Evolutionary conservation across 108 stramenopile genomes (phyloP), one percentile per base, ranked within the genome.

Genomic region (Schizochytrium sp.): DNA sequence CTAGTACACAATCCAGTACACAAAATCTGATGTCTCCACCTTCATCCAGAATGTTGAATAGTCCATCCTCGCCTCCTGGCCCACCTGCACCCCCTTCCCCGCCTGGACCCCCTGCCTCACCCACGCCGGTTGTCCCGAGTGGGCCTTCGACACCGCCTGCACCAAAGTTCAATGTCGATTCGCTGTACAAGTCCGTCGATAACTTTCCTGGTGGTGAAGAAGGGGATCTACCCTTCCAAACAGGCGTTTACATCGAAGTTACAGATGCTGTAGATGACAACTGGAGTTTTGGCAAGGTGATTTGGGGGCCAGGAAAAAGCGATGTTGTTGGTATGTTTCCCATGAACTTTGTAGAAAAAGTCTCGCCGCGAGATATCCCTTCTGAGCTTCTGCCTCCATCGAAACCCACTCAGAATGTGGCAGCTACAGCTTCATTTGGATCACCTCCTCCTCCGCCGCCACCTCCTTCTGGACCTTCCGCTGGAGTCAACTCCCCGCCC

Each of bases 391-490:
- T 17, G 28, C 28, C 28, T 28, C 28, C 28, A 28, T 28, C 72
- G 17, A 41, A 28, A 15, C 72, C 72, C 15, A 1, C 72, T 72
- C 72, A 38, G 15, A 17, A 28, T 72, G 15, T 41, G 28, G 28
- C 76, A 5, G 1, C 76, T n/a, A 13, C 0, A 8, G 15, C 76
- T 83, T 53, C 76, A n/a, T 28, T 53, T 7, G 28, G 28, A 2
- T 53, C 76, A 55, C 76, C 76, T n/a, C 76, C 76, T n/a, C 28
- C 76, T 83, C 76, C 76, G 28, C 76, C 76, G 8, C 15, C 76
- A 55, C 12, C 64, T 69, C 64, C 64, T 28, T 7, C 64, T 69
- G 40, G 42, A 28, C 5, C 12, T 38, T 38, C 2, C 40, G 12
- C 64, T n/a, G 59, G 59, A 60, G 19, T n/a, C 1, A 60, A 17